These are phyloP conservation scores for Pinus tabuliformis DNA, from an alignment of 75 land plant genomes.

Conservation along the genomic window DNA sequence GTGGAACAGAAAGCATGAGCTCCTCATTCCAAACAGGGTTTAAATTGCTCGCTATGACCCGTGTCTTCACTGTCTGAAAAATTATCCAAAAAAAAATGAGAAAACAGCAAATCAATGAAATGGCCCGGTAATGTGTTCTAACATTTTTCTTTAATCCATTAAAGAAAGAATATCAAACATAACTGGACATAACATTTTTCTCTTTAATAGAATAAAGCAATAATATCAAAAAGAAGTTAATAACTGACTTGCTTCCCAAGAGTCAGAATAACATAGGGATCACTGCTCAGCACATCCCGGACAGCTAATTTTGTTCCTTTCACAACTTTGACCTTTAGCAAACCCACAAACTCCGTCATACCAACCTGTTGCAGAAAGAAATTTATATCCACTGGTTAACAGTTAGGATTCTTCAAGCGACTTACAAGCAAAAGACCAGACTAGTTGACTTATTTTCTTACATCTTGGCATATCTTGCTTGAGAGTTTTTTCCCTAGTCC, in stretches of 20 bases:
- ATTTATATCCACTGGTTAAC: not conserved
- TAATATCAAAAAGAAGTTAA: too few species aligned
- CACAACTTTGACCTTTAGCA: constrained; percentile 84
- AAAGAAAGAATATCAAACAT: too few species aligned
- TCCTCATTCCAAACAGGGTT: constrained; percentile 86
- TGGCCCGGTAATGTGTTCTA: too few species aligned
- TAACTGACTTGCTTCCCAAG: constrained; percentile 77
- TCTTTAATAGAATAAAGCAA: too few species aligned
- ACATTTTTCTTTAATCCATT: too few species aligned
- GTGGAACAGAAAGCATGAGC: constrained; percentile 75
- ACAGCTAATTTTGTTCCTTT: constrained; percentile 82
- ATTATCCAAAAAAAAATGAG: not conserved
- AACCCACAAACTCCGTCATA: constrained; percentile 93
- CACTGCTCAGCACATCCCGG: constrained; percentile 81
- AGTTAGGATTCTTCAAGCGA: not conserved
- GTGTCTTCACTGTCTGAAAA: constrained; percentile 62
- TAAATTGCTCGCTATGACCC: constrained; percentile 66
- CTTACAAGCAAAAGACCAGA: not conserved
- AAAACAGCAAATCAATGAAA: too few species aligned
- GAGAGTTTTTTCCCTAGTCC: constrained; percentile 12
- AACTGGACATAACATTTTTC: too few species aligned
- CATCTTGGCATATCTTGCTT: constrained; percentile 4
- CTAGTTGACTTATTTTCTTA: not conserved
- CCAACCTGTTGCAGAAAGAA: constrained; percentile 48
- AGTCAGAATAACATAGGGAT: constrained; percentile 79